phyloP scores from a whole-genome alignment of 1,284 basidiomycete species.

The Farysia itapuensis region DNA sequence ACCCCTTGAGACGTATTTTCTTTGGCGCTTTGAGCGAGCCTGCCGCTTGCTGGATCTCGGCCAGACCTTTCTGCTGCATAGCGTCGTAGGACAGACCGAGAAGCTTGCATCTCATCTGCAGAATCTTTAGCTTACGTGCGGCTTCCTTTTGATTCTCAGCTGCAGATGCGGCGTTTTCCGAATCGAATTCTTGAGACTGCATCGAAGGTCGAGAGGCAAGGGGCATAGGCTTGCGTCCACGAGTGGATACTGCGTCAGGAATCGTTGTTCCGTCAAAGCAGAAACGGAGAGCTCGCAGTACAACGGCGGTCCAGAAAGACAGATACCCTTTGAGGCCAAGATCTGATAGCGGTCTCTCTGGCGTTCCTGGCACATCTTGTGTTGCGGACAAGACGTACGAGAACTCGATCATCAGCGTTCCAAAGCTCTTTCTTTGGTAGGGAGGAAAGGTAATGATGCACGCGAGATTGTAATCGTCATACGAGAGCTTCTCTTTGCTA shows the following conservation, averaged over 20 bases:
- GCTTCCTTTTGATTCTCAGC: conserved; percentile 1
- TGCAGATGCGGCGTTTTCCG: not conserved
- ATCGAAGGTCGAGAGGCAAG: conserved; percentile 2
- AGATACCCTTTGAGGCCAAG: conserved; percentile 88
- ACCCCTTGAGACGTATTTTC: conserved; percentile 24
- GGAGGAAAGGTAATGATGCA: conserved; percentile 95
- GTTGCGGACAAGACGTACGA: conserved; percentile 88
- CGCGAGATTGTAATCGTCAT: conserved; percentile 95
- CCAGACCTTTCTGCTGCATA: conserved; percentile 13
- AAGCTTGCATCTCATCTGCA: conserved; percentile 16
- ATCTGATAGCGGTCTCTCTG: conserved; percentile 91
- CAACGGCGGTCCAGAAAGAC: conserved; percentile 83
- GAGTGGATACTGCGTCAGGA: not conserved
- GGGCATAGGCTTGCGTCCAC: conserved; percentile 1
- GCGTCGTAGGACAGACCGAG: conserved; percentile 19
- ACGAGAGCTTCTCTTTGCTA: conserved; percentile 93
- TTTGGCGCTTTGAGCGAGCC: conserved; percentile 5
- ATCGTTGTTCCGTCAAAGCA: conserved; percentile 52
- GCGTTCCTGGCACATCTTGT: conserved; percentile 79
- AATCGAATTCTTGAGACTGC: not conserved
- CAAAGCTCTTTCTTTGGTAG: conserved; percentile 84
- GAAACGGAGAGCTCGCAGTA: conserved; percentile 77
- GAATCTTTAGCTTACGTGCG: conserved; percentile 8
- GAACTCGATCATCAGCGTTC: conserved; percentile 96
- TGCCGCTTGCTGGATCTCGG: conserved; percentile 7